A percentile compares a stretch with the other conserved stretches of the same genome.
Evolutionary conservation across 192 early-diverging fungal species (phyloP).

Genomic region (Ambispora gerdemannii): DNA sequence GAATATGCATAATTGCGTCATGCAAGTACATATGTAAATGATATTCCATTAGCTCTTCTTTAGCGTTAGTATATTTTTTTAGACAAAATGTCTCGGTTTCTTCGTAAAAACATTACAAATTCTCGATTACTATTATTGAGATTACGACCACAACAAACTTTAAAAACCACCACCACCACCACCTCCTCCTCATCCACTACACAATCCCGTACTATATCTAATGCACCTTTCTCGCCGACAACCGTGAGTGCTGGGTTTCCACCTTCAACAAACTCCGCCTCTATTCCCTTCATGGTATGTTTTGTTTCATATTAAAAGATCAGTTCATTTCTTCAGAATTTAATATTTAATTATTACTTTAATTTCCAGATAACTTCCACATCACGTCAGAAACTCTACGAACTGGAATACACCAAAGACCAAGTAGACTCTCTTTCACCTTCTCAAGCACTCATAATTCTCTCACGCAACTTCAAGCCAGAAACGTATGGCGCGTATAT

Average conservation of each 20-base stretch:
- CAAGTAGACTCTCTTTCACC: background rate
- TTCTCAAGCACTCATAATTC: background rate
- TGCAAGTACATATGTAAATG: too few relatives aligned
- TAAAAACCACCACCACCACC: background rate
- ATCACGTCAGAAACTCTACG: background rate
- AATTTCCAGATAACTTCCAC: conserved; percentile 3
- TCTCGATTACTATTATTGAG: too few relatives aligned
- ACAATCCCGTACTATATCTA: background rate
- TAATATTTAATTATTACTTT: background rate
- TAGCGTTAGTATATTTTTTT: too few relatives aligned
- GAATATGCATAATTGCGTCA: too few relatives aligned
- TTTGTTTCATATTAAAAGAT: too few relatives aligned
- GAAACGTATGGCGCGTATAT: conserved; percentile 2
- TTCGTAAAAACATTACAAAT: too few relatives aligned
- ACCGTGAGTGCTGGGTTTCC: too few relatives aligned
- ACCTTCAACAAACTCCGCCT: background rate
- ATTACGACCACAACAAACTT: too few relatives aligned
- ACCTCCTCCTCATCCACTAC: background rate
- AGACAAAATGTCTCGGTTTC: too few relatives aligned
- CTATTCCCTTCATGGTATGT: conserved; percentile 11
- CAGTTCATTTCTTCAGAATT: background rate
- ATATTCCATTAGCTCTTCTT: too few relatives aligned
- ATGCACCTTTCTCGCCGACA: background rate
- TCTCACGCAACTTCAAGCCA: background rate
- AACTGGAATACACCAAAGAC: background rate